Evolutionary conservation across 1,284 basidiomycete genomes (phyloP), one percentile per base, ranked within the genome.

Genomic region (Apiotrichum gamsii): DNA sequence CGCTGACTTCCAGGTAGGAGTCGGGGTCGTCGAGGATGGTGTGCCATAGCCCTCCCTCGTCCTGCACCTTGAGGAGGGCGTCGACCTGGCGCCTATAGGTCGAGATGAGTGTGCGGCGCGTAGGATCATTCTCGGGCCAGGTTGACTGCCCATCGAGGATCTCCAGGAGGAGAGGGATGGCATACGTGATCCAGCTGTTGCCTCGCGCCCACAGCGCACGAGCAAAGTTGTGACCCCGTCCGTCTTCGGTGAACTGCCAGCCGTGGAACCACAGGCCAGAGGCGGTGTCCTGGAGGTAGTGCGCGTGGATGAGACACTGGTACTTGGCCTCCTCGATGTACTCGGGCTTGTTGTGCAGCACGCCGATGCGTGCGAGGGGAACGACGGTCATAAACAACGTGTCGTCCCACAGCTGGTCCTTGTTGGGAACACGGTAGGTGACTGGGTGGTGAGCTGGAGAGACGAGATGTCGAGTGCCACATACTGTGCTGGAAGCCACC

Each of bases 281-380:
- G 16, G 52, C 45, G n/a, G 61, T 52, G 45, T 68, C 66, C 46
- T 59, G 54, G 16, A 70, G 61, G 54, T 67, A 68, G 34, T 54
- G 52, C 29, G 60, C 54, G 42, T 81, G 80, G 20, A 81, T 64
- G 54, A 80, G 61, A 57, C 80, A 78, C 54, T 81, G 80, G 39
- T 77, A 76, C 69, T 79, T 79, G 6, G 80, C 80, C 62, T 82
- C 81, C 52, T 82, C 77, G 35, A 82, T 68, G 61, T 82, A 82
- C 23, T 77, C 70, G 4, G 75, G 74, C n/a, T 76, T 71, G 24
- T 74, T 68, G 9, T 82, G 70, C 9, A 82, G 76, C 39, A 81
- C 66, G 4, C 81, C 81, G 47, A 82, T 81, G 62, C 82, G 82
- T 11, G 80, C 74, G 25, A 83, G 68, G 4, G 81, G 81, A 21